Base-by-base conservation (phyloP, 2,329 filamentous ascomycete species). In the Exophiala spinifera region DNA sequence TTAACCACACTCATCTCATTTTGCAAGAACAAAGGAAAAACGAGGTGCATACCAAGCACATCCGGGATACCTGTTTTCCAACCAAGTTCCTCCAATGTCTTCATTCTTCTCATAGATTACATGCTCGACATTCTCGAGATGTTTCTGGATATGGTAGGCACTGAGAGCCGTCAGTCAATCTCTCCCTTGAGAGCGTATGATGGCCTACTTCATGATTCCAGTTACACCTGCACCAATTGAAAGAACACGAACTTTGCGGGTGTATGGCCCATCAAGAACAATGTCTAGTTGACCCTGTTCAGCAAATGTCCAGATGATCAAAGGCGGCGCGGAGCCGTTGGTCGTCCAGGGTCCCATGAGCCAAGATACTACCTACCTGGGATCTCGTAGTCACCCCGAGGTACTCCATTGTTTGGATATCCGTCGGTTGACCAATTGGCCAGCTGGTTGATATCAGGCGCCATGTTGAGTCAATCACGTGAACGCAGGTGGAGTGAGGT, bases 141-240 rank as follows among this genome's bases (percentile, higher is more conserved):
- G 39, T 45, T 61, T 61, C 34, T 63, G 59, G n/a, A 63, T 61
- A 33, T 59, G 53, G 21, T 61, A 61, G 92, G 90, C 89, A 77
- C 36, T 39, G 10, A n/a, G 36, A 39, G 7, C 85, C 75, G 63
- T 11, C 78, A 76, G 6, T 74, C 17, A 39, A 19, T 17, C n/a
- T 39, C 3, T 3, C 4, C 3, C 36, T 39, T 15, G 11, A 10
- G 15, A n/a, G 2, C 17, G 14, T 39, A 19, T 11, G 4, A 39
- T n/a, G 5, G 17, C 36, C n/a, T 39, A 39, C 36, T 44, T 44
- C 42, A 44, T 44, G 10, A 44, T 44, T 10, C 57, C 75, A 8
- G 72, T 73, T 1, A 78, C 67, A 4, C 76, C 76, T 3, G 72
- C 76, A 25, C 76, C 76, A 50, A 79, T 76, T 7, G 73, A 77